phyloP scores from a whole-genome alignment of 1,284 basidiomycete species.

The Leucocoprinus gongylophorus region DNA sequence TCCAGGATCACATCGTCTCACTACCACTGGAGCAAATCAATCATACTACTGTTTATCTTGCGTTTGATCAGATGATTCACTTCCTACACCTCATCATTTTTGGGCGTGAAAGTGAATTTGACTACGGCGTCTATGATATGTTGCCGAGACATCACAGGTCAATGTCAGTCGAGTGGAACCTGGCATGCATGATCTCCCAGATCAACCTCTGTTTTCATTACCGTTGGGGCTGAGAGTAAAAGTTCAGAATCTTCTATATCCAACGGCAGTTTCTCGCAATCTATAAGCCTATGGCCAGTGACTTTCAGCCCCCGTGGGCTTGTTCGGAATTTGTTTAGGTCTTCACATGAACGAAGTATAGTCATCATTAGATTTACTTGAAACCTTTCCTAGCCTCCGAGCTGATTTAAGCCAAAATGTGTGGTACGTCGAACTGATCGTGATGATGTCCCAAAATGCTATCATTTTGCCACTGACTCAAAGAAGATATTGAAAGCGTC shows the following conservation, averaged over 20 bases:
- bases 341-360: too few species aligned
- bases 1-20: not conserved
- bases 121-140: not conserved
- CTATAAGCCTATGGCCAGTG: too few species aligned
- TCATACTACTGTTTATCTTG: not conserved
- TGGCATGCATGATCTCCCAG: too few species aligned
- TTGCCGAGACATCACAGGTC: not conserved
- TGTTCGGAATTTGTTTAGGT: too few species aligned
- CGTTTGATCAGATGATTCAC: not conserved
- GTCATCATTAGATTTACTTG: too few species aligned
- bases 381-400: too few species aligned
- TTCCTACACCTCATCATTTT: not conserved
- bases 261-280: too few species aligned
- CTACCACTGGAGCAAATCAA: not conserved
- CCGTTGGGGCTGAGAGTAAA: too few species aligned
- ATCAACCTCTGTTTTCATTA: too few species aligned
- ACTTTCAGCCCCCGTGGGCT: too few species aligned
- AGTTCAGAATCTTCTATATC: too few species aligned
- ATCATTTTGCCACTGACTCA: not conserved
- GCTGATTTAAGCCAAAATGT: not conserved
- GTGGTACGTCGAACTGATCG: not conserved
- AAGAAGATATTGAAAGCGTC: too few species aligned
- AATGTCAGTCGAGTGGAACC: not conserved
- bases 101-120: not conserved
- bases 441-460: constrained; percentile 1